Evolutionary conservation across 441 rosid species (phyloP), one percentile per base, ranked within the genome.

Genomic region (Croton setiger): DNA sequence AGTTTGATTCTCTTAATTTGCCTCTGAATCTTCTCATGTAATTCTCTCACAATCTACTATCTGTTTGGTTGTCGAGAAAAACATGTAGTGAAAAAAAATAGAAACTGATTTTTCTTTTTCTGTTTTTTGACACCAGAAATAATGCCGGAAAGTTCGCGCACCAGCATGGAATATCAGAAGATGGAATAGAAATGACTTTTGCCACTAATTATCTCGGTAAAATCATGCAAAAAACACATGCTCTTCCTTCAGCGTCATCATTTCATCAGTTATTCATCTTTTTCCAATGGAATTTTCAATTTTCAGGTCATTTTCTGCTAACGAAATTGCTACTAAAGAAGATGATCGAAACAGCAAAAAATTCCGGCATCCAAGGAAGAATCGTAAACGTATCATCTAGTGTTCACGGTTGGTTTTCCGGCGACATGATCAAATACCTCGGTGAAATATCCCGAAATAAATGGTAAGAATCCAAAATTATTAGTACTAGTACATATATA

Each of bases 1-100:
- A 91, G 79, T 93, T 93, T 66, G 83, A 85, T 65, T 84, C 92
- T 39, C 88, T 88, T 20, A 41, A 79, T 56, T 75, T 91, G 76
- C 90, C 96, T 47, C 96, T 93, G 75, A 87, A 88, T 79, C 86
- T 93, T 64, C 97, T 93, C 86, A 88, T 93, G 98, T 93, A 83
- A 71, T 74, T 59, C 2, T 6, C 41, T n/a, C n/a, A n/a, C 27
- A 4, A 27, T 35, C 10, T 14, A 48, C 18, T 43, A 37, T n/a
- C 36, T 70, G 78, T 82, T 75, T 76, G 80, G 60, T 53, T 56
- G 69, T 41, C 36, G 33, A 63, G 62, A 67, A 69, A 63, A n/a
- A n/a, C n/a, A 37, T 13, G 11, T 27, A 9, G 1, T 1, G n/a
- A 52, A 17, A 17, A 48, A 5, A 17, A 61, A 17, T 33, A n/a